Evolutionary conservation across 2,329 filamentous ascomycete genomes (phyloP).

Genomic region (Ceratocystis lukuohia): DNA sequence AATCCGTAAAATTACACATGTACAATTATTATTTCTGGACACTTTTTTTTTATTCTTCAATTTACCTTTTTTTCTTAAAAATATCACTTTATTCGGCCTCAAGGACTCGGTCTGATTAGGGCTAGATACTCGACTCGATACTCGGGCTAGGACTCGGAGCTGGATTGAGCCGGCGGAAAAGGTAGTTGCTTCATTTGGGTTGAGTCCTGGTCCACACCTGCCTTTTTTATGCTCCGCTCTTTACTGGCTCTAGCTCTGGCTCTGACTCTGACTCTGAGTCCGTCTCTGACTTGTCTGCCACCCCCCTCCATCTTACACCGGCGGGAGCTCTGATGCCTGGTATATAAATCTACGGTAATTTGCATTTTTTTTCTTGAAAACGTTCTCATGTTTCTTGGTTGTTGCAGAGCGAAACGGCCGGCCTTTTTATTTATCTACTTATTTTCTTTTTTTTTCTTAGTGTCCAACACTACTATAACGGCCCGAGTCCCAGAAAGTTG

Average conservation of each 20-base stretch:
- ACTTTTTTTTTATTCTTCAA: neutral
- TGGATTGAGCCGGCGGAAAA: neutral
- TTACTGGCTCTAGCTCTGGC: neutral
- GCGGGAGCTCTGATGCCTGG: neutral
- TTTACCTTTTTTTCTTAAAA: neutral
- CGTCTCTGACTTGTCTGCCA: neutral
- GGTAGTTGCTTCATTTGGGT: neutral
- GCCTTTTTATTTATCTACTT: neutral
- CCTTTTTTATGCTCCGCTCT: neutral
- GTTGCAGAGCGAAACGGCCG: neutral
- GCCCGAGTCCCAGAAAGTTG: conserved; percentile 3
- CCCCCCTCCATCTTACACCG: neutral
- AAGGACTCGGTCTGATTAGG: neutral
- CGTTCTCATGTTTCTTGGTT: neutral
- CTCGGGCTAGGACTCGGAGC: neutral
- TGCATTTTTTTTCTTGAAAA: neutral
- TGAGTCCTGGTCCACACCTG: neutral
- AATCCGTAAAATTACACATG: neutral
- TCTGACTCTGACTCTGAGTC: neutral
- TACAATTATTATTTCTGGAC: neutral
- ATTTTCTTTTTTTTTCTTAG: neutral
- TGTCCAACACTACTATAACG: neutral
- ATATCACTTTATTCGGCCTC: neutral
- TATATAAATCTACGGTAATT: neutral
- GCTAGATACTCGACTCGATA: neutral